Base-by-base conservation (phyloP, 257 asterid genomes). In the Penstemon davidsonii region DNA sequence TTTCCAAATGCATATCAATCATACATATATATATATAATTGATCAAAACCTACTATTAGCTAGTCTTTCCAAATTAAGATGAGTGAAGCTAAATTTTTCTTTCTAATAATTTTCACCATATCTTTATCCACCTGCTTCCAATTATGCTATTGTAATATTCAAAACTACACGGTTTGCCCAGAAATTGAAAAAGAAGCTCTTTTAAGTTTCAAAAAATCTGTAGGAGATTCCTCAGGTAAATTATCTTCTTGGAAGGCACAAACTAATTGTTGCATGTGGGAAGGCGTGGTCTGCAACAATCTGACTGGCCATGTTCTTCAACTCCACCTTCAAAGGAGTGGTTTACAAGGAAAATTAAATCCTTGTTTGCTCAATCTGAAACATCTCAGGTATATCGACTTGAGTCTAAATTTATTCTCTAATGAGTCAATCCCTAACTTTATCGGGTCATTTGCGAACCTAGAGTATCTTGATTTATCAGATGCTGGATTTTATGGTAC, bases 211-310 rank as follows among this genome's bases (percentile, higher is more conserved):
- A 77, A 67, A 60, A 4, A 51, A 50, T 64, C 61, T n/a, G 59
- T 73, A 12, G 45, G 3, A 4, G 68, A 72, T 68, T 69, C 55
- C 11, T 67, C 38, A 11, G 12, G 6, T 8, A 40, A 5, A 12
- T 60, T 77, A 3, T 56, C 69, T 19, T 67, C 78, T 3, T 72
- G 81, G 78, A 47, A 15, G 18, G 41, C 12, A 4, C 33, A 40
- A 44, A 44, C 45, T 5, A 75, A 77, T 57, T 77, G 81, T 49
- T 77, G 81, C 39, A 68, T 15, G 38, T 72, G 81, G 78, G 56
- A 72, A 51, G 12, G 64, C 0, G 46, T 72, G 3, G 44, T 77
- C 55, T 73, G 81, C 66, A 4, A 59, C 60, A 68, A 63, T 42
- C 1, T 54, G 3, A 72, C 75, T 0, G 71, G 64, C 53, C 75